These are phyloP conservation scores for Coprinellus micaceus DNA, from an alignment of 768 basidiomycete genomes.

Conservation along the genomic window DNA sequence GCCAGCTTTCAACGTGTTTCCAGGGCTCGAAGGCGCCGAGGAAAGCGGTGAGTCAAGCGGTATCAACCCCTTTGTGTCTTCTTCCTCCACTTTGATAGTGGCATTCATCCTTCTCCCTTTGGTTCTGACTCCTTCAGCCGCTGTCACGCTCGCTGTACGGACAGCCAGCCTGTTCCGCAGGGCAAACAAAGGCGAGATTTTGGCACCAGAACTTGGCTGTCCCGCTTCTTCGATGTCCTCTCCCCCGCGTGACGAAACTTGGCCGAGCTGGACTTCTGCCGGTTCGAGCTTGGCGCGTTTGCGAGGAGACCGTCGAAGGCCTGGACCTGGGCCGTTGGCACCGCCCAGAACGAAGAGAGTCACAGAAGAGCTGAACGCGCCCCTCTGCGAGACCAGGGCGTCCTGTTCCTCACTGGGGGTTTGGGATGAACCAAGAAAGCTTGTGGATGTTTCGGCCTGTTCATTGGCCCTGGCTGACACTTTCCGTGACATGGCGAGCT, in stretches of 20 bases:
- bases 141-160: neutral
- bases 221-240: neutral
- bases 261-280: neutral
- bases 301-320: neutral
- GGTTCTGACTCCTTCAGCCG: neutral
- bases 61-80: neutral
- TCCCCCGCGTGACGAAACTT: too few species aligned
- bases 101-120: neutral
- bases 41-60: slow-evolving; percentile 4
- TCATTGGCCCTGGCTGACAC: too few species aligned
- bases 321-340: neutral
- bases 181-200: neutral
- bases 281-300: slow-evolving; percentile 8
- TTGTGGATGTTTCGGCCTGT: too few species aligned
- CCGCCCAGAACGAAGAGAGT: slow-evolving; percentile 6
- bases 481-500: too few species aligned
- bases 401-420: neutral
- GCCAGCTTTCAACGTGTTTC: too few species aligned
- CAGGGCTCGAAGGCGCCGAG: neutral
- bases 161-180: neutral
- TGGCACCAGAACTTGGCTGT: neutral
- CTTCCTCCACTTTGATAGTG: neutral
- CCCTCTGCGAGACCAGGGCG: slow-evolving; percentile 2
- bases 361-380: slow-evolving; percentile 7
- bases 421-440: too few species aligned